A percentile compares a stretch with the other conserved stretches of the same genome.
These are phyloP conservation scores for Camelina laxa DNA, from an alignment of 345 rosid species.

Conservation along the genomic window DNA sequence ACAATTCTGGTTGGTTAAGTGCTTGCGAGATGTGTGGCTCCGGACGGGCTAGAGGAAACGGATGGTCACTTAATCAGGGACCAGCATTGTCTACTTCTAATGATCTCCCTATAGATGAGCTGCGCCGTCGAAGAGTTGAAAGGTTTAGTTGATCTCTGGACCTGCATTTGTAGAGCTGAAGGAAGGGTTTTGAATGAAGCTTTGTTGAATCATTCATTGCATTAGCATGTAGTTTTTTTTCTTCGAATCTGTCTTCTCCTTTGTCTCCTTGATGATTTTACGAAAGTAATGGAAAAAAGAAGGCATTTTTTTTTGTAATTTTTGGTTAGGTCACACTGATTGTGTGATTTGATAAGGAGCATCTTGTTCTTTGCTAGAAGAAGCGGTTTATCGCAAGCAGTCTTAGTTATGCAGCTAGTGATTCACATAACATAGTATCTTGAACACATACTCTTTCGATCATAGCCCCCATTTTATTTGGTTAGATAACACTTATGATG, in stretches of 20 bases:
- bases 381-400: not conserved
- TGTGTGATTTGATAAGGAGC: not conserved
- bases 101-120: slow-evolving; percentile 67
- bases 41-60: slow-evolving; percentile 44
- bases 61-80: slow-evolving; percentile 41
- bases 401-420: too few relatives aligned
- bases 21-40: slow-evolving; percentile 92
- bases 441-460: too few relatives aligned
- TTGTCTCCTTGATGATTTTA: slow-evolving; percentile 16
- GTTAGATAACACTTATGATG: too few relatives aligned
- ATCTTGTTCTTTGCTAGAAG: not conserved
- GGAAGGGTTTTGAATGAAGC: slow-evolving; percentile 29
- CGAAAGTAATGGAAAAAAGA: not conserved
- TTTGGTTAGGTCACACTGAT: too few relatives aligned
- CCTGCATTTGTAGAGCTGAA: slow-evolving; percentile 13
- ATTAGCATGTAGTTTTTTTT: slow-evolving; percentile 14
- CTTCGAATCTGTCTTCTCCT: slow-evolving; percentile 10
- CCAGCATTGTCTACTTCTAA: slow-evolving; percentile 33
- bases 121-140: slow-evolving; percentile 82
- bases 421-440: not conserved
- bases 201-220: slow-evolving; percentile 17
- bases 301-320: not conserved
- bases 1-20: slow-evolving; percentile 64
- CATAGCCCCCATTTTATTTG: too few relatives aligned
- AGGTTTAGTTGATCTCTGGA: slow-evolving; percentile 62